Conservation (phyloP, 1,284 basidiomycete species). For the Crepidotus sp. region DNA sequence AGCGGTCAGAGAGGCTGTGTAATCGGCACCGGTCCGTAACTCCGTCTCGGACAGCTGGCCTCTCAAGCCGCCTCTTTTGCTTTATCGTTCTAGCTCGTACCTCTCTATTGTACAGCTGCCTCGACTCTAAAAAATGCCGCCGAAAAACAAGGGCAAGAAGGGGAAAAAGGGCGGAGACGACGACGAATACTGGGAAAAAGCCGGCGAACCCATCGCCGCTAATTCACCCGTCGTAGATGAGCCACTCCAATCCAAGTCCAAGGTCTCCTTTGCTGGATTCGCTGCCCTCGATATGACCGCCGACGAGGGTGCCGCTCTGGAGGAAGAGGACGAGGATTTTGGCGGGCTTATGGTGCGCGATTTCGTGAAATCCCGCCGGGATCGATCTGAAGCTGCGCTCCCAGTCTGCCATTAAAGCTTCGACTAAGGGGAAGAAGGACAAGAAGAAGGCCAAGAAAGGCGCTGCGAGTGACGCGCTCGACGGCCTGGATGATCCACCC, state of each 20-base stretch:
- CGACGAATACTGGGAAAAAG: slow-evolving; percentile 75
- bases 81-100: not conserved
- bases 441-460: slow-evolving; percentile 55
- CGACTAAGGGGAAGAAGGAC: slow-evolving; percentile 50
- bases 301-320: slow-evolving; percentile 40
- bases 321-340: slow-evolving; percentile 65
- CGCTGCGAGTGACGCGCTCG: slow-evolving; percentile 23
- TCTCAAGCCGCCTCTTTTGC: no score
- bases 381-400: slow-evolving; percentile 10
- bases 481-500: slow-evolving; percentile 19
- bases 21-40: slow-evolving; percentile 5
- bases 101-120: not conserved
- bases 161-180: slow-evolving; percentile 65
- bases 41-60: no score
- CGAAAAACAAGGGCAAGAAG: slow-evolving; percentile 86
- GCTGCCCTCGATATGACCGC: slow-evolving; percentile 36
- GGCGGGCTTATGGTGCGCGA: slow-evolving; percentile 77
- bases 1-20: not conserved
- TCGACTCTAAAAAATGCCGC: slow-evolving; percentile 51
- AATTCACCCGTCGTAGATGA: slow-evolving; percentile 34
- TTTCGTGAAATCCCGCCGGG: slow-evolving; percentile 9
- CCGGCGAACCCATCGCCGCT: slow-evolving; percentile 49
- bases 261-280: slow-evolving; percentile 43
- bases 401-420: slow-evolving; percentile 51
- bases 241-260: slow-evolving; percentile 20